phyloP scores from a whole-genome alignment of 345 rosid genomes.

The Populus tremula region DNA sequence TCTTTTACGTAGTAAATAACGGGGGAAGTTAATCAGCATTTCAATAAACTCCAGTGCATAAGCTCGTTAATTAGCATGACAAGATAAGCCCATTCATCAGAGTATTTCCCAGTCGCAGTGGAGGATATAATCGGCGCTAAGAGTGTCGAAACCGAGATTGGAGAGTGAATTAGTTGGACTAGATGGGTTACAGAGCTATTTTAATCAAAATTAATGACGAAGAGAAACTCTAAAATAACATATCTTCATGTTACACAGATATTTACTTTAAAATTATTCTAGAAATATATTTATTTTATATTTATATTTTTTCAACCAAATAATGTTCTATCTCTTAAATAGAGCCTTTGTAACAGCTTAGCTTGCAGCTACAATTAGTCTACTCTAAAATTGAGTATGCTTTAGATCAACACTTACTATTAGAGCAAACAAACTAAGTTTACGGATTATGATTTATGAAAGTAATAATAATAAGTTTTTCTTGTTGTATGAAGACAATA shows the following conservation, averaged over 20 bases:
- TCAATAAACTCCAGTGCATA: neutral
- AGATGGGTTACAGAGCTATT: conserved; percentile 47
- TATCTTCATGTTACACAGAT: no score
- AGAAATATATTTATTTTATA: no score
- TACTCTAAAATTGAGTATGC: neutral
- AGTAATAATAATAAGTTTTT: no score
- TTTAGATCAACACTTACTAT: no score
- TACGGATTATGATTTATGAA: no score
- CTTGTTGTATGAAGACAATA: no score
- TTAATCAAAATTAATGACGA: conserved; percentile 55
- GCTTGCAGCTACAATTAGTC: conserved; percentile 27
- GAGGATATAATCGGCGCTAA: conserved; percentile 72
- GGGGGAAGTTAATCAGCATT: neutral
- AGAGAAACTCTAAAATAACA: conserved; percentile 46
- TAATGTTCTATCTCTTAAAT: no score
- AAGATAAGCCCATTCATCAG: conserved; percentile 61
- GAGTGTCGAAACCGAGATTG: conserved; percentile 53
- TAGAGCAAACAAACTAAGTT: no score
- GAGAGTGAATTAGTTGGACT: conserved; percentile 49
- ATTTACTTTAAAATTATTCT: no score
- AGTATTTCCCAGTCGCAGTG: conserved; percentile 37
- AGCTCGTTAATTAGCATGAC: conserved; percentile 40
- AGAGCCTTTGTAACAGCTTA: conserved; percentile 28
- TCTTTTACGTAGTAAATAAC: neutral
- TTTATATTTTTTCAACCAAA: no score